Percentiles rank a stretch among this genome's conserved stretches.
These are phyloP conservation scores for Leishmania aethiopica DNA, from an alignment of 208 protist genomes.

Conservation along the genomic window DNA sequence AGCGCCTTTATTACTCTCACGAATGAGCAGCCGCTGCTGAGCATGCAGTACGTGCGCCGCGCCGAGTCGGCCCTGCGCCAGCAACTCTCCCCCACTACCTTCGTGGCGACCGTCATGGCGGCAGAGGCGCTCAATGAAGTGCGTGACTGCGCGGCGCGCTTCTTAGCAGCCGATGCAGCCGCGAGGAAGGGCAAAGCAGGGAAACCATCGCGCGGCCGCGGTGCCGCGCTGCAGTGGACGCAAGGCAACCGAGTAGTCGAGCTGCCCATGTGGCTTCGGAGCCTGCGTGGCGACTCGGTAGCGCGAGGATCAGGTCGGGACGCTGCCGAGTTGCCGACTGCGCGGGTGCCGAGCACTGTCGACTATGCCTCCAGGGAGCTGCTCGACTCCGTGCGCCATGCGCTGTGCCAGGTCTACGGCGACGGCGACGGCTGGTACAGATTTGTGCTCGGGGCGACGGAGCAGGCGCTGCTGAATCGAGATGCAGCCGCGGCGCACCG, in stretches of 20 bases:
- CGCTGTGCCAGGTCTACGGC: slow-evolving; percentile 36
- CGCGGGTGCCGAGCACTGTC: neutral
- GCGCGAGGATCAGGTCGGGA: neutral
- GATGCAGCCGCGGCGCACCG: slow-evolving; percentile 27
- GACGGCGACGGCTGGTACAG: slow-evolving; percentile 18
- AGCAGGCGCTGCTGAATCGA: slow-evolving; percentile 23
- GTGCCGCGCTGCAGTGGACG: neutral
- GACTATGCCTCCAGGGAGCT: slow-evolving; percentile 12
- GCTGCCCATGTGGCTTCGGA: slow-evolving; percentile 6
- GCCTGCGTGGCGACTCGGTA: neutral
- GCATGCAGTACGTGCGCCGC: slow-evolving; percentile 25
- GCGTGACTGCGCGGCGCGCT: slow-evolving; percentile 28
- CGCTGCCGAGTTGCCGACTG: neutral
- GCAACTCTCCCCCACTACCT: slow-evolving; percentile 40
- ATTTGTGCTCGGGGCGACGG: slow-evolving; percentile 18
- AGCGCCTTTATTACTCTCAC: slow-evolving; percentile 28
- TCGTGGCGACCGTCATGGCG: slow-evolving; percentile 37
- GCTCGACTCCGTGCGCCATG: slow-evolving; percentile 32
- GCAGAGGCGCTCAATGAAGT: slow-evolving; percentile 63
- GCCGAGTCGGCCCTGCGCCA: slow-evolving; percentile 34
- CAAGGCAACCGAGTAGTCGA: neutral
- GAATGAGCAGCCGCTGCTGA: slow-evolving; percentile 14
- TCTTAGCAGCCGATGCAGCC: neutral
- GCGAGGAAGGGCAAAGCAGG: neutral
- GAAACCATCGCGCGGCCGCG: neutral